Evolutionary conservation across 2,329 filamentous ascomycete genomes (phyloP), one percentile per base, ranked within the genome.

Genomic region (Akanthomyces lecanii): DNA sequence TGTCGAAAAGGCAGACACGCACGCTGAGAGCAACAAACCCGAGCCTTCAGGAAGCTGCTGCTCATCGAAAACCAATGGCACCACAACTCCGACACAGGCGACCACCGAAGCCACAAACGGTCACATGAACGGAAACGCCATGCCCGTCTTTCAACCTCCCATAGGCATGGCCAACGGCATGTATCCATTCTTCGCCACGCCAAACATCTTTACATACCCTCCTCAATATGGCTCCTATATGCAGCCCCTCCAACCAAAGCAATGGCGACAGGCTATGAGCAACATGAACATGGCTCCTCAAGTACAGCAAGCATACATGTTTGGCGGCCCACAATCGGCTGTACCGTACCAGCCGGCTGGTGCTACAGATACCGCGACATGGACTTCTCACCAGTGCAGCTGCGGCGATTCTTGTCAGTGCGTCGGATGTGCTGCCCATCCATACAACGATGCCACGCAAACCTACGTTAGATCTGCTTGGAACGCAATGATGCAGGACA

Each of bases 381-480:
- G 73, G 67, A 78, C 73, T 23, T 75, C 71, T 60, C 76, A 76
- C 52, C 76, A 73, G 61, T 91, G 88, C 68, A 78, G 79, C 54
- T 91, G 88, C 69, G 88, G 88, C 23, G 83, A 87, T 61, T 77
- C 77, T 33, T 91, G 88, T 67, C 81, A 86, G 67, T 91, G 88
- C 69, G 77, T 90, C 42, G 88, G 87, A 12, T 91, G 88, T 70
- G 80, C 85, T 5, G 84, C 84, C 2, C 87, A 90, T 71, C 86
- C 88, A 14, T 88, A 86, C 69, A 90, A 90, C 67, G 79, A 84
- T 8, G 83, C 86, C 25, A 89, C 84, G 57, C 81, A 78, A 65
- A 78, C 77, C 56, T 80, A 79, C 63, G 78, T 87, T 3, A 76
- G 80, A 58, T 82, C 81, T 7, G 81, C 81, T 1, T 79, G 74